These are phyloP conservation scores for Rutidosis leptorrhynchoides DNA, from an alignment of 129 eudicot species.

Conservation along the genomic window DNA sequence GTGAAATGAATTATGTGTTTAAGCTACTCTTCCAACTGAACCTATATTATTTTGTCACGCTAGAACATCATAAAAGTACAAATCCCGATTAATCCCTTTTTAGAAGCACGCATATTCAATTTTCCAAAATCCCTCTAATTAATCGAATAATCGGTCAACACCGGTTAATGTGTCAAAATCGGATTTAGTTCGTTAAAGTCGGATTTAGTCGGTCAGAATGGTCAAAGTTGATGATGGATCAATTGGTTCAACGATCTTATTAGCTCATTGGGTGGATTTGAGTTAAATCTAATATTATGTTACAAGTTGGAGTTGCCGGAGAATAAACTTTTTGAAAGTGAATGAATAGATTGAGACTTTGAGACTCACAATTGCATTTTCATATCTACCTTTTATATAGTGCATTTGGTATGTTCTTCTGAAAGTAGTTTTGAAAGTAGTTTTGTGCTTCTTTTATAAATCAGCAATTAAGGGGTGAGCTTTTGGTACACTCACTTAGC, in stretches of 20 bases:
- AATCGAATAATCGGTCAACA: no score
- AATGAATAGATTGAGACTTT: no score
- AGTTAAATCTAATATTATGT: background rate
- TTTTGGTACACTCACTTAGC: background rate
- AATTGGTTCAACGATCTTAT: background rate
- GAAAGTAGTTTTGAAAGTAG: background rate
- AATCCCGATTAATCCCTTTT: no score
- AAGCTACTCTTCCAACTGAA: slow-evolving; percentile 10
- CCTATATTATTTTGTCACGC: background rate
- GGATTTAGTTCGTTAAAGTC: no score
- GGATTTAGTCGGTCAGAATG: no score
- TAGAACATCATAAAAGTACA: slow-evolving; percentile 14
- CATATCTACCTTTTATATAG: no score
- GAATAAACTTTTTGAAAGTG: background rate
- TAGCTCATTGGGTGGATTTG: background rate
- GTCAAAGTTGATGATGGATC: no score
- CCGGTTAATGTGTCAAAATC: no score
- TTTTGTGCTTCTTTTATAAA: no score
- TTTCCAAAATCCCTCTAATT: no score
- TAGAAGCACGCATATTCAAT: no score
- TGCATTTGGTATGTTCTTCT: background rate
- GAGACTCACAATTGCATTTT: no score
- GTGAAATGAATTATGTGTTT: slow-evolving; percentile 4
- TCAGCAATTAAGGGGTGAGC: background rate
- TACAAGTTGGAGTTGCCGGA: background rate